A percentile compares a stretch with the other conserved stretches of the same genome.
phyloP scores from a whole-genome alignment of 352 stramenopile genomes.

The Globisporangium cylindrosporum region DNA sequence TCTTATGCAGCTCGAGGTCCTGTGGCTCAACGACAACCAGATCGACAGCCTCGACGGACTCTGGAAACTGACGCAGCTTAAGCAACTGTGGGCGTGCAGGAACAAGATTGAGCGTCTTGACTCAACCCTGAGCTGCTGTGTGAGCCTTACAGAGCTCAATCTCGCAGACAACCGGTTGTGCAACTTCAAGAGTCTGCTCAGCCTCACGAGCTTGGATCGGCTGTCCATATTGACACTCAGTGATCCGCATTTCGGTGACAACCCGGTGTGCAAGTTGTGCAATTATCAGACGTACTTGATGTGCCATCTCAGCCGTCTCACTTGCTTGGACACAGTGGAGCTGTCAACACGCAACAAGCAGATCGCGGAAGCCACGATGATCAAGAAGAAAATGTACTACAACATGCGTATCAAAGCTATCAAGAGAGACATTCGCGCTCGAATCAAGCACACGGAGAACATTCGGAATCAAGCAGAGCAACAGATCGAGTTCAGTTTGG shows the following conservation, averaged over 20 bases:
- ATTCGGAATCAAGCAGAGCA: conserved; percentile 47
- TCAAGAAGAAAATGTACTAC: conserved; percentile 96
- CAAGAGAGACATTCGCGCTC: conserved; percentile 70
- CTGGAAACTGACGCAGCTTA: conserved; percentile 45
- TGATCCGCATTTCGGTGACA: conserved; percentile 89
- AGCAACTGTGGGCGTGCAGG: conserved; percentile 66
- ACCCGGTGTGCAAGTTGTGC: conserved; percentile 88
- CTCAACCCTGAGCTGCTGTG: conserved; percentile 49
- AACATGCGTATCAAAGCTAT: conserved; percentile 93
- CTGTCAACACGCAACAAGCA: conserved; percentile 80
- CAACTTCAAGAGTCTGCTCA: conserved; percentile 85
- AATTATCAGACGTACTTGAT: conserved; percentile 93
- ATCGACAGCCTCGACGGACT: conserved; percentile 59
- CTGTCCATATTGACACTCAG: conserved; percentile 69
- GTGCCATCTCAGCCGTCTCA: conserved; percentile 75
- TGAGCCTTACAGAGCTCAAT: conserved; percentile 77
- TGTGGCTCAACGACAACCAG: conserved; percentile 86
- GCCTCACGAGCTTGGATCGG: conserved; percentile 62
- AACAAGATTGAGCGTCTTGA: conserved; percentile 78
- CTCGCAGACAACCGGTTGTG: conserved; percentile 79
- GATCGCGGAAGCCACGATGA: conserved; percentile 88
- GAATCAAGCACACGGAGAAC: conserved; percentile 44
- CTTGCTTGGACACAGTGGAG: conserved; percentile 72
- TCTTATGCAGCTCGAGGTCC: conserved; percentile 57
- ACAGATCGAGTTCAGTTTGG: conserved; percentile 47